phyloP scores from a whole-genome alignment of 73 alveolate species.

The Paramecium octaurelia region DNA sequence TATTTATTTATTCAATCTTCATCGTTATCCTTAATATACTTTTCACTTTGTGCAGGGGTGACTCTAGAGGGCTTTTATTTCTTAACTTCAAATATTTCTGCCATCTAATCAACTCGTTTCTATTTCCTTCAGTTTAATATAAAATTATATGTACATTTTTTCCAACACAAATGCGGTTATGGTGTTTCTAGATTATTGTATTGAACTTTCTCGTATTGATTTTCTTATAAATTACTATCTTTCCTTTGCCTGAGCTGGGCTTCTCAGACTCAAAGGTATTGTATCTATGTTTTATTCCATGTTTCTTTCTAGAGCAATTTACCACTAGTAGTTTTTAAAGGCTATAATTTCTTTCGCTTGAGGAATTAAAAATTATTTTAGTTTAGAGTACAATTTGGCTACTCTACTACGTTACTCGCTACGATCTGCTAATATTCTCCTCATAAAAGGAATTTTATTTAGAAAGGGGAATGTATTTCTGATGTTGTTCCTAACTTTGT shows the following conservation, averaged over 20 bases:
- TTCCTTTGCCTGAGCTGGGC: background rate
- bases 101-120: background rate
- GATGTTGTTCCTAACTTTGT: background rate
- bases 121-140: background rate
- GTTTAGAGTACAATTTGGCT: background rate
- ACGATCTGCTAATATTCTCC: background rate
- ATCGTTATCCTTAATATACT: background rate
- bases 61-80: background rate
- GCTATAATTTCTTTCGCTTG: background rate
- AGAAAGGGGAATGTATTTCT: background rate
- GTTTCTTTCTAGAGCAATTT: background rate
- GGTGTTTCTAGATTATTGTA: background rate
- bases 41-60: background rate
- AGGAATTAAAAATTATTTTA: background rate
- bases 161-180: background rate
- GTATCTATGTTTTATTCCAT: background rate
- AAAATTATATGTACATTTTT: background rate
- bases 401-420: background rate
- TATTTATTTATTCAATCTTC: background rate
- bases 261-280: background rate
- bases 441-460: background rate
- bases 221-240: background rate
- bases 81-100: background rate
- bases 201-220: background rate
- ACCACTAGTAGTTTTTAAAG: background rate